Evolutionary conservation across 345 rosid species (phyloP), one percentile per base, ranked within the genome.

Genomic region (Euphorbia lathyris): DNA sequence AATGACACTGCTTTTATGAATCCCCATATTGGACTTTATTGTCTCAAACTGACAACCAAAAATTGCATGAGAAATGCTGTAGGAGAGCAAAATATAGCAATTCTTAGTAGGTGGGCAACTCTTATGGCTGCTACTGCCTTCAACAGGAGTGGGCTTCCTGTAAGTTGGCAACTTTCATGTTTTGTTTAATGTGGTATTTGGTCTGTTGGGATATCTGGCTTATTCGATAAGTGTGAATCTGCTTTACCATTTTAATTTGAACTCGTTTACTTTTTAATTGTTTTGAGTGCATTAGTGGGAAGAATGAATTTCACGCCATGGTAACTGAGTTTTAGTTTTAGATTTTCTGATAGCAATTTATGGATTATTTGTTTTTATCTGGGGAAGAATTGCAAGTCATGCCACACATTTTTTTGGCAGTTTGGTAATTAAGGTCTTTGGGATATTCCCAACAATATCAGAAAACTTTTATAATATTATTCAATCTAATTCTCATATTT

Each of bases 141-240:
- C 74, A 79, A 79, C 66, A 89, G 92, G 82, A 78, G 85, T 76
- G 98, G 98, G 76, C 97, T 89, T 72, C 92, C 96, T 77, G 98
- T 93, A 87, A 86, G 93, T 85, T 80, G 42, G 69, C 51, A 66
- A 50, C 52, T 22, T 42, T 32, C 50, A 14, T 58, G 58, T 63
- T 47, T 13, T 55, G 56, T 47, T 57, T 59, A 64, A 40, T 40
- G 13, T 52, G 30, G 56, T 59, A 29, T 52, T 20, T 23, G 43
- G 27, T 48, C 26, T 74, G 30, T 20, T 59, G 57, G 23, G 26
- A 30, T 53, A 22, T 63, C 48, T 57, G 30, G 34, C 64, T 63
- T 20, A 25, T 38, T 58, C 29, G 59, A 16, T 25, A 34, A 27
- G 11, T 66, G 12, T 12, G 45, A 26, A 25, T 50, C 20, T 32